phyloP scores from a whole-genome alignment of 2,329 filamentous ascomycete genomes.

The Epichloe brachyelytri region DNA sequence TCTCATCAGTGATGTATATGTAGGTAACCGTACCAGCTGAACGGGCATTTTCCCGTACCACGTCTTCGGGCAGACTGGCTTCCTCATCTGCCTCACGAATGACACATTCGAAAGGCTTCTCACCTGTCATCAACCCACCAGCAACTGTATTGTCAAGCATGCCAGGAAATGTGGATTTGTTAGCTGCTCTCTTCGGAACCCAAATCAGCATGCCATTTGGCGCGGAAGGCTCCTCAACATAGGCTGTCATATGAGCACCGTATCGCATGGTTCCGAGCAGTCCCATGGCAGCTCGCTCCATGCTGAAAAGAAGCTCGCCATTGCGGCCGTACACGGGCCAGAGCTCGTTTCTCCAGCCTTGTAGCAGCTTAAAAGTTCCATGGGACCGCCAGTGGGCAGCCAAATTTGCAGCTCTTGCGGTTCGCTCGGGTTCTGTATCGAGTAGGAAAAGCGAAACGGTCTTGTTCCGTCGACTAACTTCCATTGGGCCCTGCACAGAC shows the following conservation, averaged over 20 bases:
- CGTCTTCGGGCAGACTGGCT: conserved; percentile 58
- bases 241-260: conserved; percentile 72
- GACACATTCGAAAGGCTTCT: conserved; percentile 68
- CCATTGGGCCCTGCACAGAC: conserved; percentile 43
- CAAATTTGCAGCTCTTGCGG: neutral
- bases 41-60: conserved; percentile 49
- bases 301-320: conserved; percentile 52
- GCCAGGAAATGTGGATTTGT: conserved; percentile 78
- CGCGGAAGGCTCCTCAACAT: conserved; percentile 32
- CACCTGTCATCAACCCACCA: conserved; percentile 62
- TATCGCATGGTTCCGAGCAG: conserved; percentile 68
- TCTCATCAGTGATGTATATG: conserved; percentile 63
- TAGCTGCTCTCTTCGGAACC: conserved; percentile 63
- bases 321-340: conserved; percentile 64
- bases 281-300: conserved; percentile 63
- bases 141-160: conserved; percentile 95
- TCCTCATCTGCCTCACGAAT: conserved; percentile 84
- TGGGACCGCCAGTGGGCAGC: conserved; percentile 51
- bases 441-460: conserved; percentile 52
- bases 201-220: conserved; percentile 60
- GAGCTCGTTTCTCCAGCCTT: conserved; percentile 67
- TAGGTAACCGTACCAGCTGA: conserved; percentile 67
- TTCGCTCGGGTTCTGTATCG: conserved; percentile 35
- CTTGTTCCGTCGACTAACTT: conserved; percentile 43
- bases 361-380: conserved; percentile 60